Base-by-base conservation (phyloP, 179 eudicot genomes). In the Beta macrorhiza region DNA sequence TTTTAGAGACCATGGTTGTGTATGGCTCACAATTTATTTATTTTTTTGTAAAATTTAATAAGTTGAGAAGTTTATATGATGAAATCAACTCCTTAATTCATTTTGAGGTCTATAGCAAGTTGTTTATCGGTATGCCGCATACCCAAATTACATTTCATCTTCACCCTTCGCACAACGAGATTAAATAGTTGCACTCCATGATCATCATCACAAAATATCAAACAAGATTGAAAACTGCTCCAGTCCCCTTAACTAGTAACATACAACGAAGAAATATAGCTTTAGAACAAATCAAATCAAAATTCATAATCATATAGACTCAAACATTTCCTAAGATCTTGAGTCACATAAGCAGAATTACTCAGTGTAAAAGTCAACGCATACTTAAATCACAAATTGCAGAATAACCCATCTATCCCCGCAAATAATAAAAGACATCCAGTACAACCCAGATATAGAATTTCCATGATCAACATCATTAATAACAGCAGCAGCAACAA, bases 351-450 rank as follows among this genome's bases (percentile, higher is more conserved):
- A 13, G 15, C 53, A 19, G 8, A 79, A 57, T 29, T 56, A 37
- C 42, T 78, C 32, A 53, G 53, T 32, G 44, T 49, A 77, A 19
- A 47, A 79, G 77, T 74, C 77, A 74, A 79, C 64, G 64, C 75
- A 29, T 32, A 51, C 58, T 3, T 0, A 56, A 56, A 14, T 29
- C 5, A 44, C 42, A 15, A 52, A 17, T 42, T 5, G 19, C 8
- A 5, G 6, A 22, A 22, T 1, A 25, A 25, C 19, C 62, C 62
- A 25, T 13, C 49, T 71, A 47, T 16, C 47, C 13, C 22, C 37
- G 42, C 58, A 11, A 7, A 75, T 16, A 20, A 15, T 57, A 17
- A 8, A 29, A 12, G 42, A 25, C 19, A 51, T 16, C 71, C 45
- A 67, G 16, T 5, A 16, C 2, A 68, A 37, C 42, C 42, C 42